Conservation (phyloP, 163 green algal species). For the Smithsoniella earleae region DNA sequence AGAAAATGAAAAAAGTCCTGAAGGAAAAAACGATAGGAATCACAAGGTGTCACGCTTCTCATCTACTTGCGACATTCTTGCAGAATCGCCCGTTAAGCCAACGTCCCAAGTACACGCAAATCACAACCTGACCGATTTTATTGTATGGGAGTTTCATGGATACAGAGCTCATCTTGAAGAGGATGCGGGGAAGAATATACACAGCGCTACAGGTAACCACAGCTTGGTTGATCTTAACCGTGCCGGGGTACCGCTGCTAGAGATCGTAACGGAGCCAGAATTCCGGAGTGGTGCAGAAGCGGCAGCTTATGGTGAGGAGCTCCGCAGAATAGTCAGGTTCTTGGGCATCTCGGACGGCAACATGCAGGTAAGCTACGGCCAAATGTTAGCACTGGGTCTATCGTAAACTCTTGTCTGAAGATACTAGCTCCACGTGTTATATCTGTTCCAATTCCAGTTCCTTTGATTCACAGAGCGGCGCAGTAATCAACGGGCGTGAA, state of each 20-base stretch:
- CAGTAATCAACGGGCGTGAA: neutral
- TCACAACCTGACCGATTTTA: too few relatives aligned
- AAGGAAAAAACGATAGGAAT: constrained; percentile 38
- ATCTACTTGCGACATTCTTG: too few relatives aligned
- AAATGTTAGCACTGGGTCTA: too few relatives aligned
- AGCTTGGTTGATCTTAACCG: constrained; percentile 89
- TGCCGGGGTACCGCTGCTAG: constrained; percentile 83
- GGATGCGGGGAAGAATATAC: constrained; percentile 77
- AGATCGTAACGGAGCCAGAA: constrained; percentile 92
- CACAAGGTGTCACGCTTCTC: constrained; percentile 33
- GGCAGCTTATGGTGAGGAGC: constrained; percentile 77
- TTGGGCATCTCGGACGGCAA: constrained; percentile 79
- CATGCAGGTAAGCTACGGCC: too few relatives aligned
- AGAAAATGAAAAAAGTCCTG: neutral
- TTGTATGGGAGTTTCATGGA: too few relatives aligned
- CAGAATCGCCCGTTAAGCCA: too few relatives aligned
- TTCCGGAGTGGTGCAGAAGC: constrained; percentile 73
- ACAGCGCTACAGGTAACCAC: constrained; percentile 51
- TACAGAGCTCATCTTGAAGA: constrained; percentile 85
- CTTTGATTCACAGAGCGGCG: neutral
- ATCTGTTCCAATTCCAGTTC: constrained; percentile 26
- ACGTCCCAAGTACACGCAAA: too few relatives aligned
- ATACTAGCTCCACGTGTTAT: too few relatives aligned
- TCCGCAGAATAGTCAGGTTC: constrained; percentile 79
- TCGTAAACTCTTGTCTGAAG: constrained; percentile 1